Percentiles rank a stretch among this genome's conserved stretches.
These are phyloP conservation scores for Chimonanthus salicifolius DNA, from an alignment of 164 flowering plant species.

Conservation along the genomic window DNA sequence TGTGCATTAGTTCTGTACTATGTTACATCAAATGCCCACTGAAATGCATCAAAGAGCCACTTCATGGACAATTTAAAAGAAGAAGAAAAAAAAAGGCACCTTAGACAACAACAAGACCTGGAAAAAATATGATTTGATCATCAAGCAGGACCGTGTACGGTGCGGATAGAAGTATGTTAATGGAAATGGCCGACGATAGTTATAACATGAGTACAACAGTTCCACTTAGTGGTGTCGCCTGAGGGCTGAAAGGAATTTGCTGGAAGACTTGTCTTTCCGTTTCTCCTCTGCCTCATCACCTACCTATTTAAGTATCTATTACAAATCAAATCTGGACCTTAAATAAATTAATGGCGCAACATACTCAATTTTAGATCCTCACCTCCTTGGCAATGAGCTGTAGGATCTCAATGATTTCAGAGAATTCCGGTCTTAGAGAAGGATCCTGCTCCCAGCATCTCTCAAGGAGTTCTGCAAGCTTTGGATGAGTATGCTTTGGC, in stretches of 20 bases:
- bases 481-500: slow-evolving; percentile 64
- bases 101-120: neutral
- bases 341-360: neutral
- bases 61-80: neutral
- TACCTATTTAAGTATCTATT: slow-evolving; percentile 30
- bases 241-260: slow-evolving; percentile 46
- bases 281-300: slow-evolving; percentile 36
- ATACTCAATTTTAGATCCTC: slow-evolving; percentile 2
- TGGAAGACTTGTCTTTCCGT: slow-evolving; percentile 37
- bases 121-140: neutral
- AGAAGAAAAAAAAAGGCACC: neutral
- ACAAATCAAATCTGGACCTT: neutral
- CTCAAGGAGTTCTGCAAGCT: slow-evolving; percentile 56
- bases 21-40: neutral
- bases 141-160: neutral
- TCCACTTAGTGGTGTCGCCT: slow-evolving; percentile 32
- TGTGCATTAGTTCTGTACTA: neutral
- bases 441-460: slow-evolving; percentile 93
- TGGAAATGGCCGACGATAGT: slow-evolving; percentile 1
- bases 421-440: slow-evolving; percentile 61
- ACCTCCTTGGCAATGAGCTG: slow-evolving; percentile 62
- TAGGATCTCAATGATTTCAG: slow-evolving; percentile 62
- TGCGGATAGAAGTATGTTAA: neutral
- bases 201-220: slow-evolving; percentile 10
- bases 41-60: neutral